Base-by-base conservation (phyloP, 2,329 filamentous ascomycete species). In the Fonsecaea pedrosoi region DNA sequence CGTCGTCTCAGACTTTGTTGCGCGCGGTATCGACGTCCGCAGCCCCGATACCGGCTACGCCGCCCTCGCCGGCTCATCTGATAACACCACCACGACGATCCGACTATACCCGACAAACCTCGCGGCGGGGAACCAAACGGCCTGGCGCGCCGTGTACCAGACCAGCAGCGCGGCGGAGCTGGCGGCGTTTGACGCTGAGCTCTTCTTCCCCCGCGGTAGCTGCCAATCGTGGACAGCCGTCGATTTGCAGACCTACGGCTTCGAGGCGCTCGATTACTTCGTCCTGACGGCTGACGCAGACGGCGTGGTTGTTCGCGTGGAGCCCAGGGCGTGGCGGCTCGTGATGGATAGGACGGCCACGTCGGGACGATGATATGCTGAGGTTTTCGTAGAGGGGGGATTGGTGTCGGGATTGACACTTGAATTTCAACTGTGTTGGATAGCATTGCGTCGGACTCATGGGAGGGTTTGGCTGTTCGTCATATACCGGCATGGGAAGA, bases 151-250 rank as follows among this genome's bases (percentile, higher is more conserved):
- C 9, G 55, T 64, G 9, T 64, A 54, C 35, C n/a, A 37, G 8
- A 59, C 32, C 9, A 8, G 18, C 12, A 25, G 55, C 8, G 55
- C 18, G 8, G 62, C 50, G 54, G 54, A 64, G 12, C 13, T 48
- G 8, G 54, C 54, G 3, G 54, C n/a, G 2, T 30, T 50, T 8
- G 42, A 58, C 34, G 40, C 54, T 8, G 42, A 59, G 55, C 32
- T 64, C n/a, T 64, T 64, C 34, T 64, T 64, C 55, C 38, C 62
- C 5, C 32, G 60, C 10, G 62, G 54, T 2, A 59, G 62, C 18
- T 64, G 62, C 32, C 62, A 64, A 42, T 53, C 40, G n/a, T 64
- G 62, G 62, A 37, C 32, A 3, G 30, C 3, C 5, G 25, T 64
- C 1, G 54, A 59, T 35, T 8, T 25, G 40, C 21, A 9, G 8